Base-by-base conservation (phyloP, 108 stramenopile species). In the Pseudonitzschia delicatissima region DNA sequence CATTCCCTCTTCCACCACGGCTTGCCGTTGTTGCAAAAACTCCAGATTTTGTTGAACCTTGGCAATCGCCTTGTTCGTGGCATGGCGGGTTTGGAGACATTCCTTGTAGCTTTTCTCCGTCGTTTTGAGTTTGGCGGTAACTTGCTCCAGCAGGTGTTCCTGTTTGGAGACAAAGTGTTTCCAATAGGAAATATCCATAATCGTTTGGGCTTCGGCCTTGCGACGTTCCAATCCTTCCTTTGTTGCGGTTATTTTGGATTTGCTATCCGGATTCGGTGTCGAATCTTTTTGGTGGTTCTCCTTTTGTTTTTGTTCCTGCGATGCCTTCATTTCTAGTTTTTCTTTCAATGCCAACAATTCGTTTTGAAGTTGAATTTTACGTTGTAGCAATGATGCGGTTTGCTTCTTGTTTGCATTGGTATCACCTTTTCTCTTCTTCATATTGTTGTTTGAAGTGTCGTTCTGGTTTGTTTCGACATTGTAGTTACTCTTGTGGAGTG, bases 141-240 rank as follows among this genome's bases (percentile, higher is more conserved):
- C 66, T 27, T 67, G 31, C 15, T 47, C 59, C 42, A 74, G 34
- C 55, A 67, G 34, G 39, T 55, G 31, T 52, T 62, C 66, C 60
- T 74, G 73, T 18, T 74, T 74, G 12, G 73, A 74, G 7, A 74
- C 66, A 53, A 67, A 74, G 27, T 52, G 60, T 49, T 62, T 67
- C 73, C 73, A 74, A 40, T 74, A 66, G 7, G 73, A 67, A 34
- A 62, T 62, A 42, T 74, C 73, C 59, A 66, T 67, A 25, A 29
- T 23, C 0, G 57, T 35, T 39, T 62, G 58, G 12, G 66, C 73
- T 45, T 67, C 73, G 17, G 47, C 66, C 37, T 60, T 53, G 28
- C 66, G 66, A 36, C 51, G 37, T 47, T 53, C 18, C 40, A 67
- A 20, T 0, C 25, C 47, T 39, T 74, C 50, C 40, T 53, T 67